Evolutionary conservation across 257 asterid genomes (phyloP), one percentile per base, ranked within the genome.

Genomic region (Solanum sparsipilum): DNA sequence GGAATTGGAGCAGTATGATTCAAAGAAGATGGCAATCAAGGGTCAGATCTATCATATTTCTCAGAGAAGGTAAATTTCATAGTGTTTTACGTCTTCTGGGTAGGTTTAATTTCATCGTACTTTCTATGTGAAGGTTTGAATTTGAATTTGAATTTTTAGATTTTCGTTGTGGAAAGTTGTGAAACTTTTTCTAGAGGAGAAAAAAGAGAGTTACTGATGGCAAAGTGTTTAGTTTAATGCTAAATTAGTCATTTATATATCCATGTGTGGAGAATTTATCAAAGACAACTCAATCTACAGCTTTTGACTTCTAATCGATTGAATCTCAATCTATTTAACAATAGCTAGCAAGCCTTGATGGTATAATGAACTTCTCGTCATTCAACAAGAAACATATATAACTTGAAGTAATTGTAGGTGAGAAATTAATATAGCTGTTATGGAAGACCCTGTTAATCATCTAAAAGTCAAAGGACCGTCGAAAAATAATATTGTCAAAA

Each of bases 1-100:
- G 74, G 96, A 92, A 94, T 96, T 95, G 75, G 95, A 95, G 98
- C 8, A 97, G 15, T 60, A 10, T 60, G 70, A 60, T 23, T 60
- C 70, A 9, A 63, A 63, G 15, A 63, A 63, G 70, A 23, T 63
- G 31, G 31, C 5, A 63, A 63, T 23, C 15, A 63, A 63, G 3
- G 70, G 98, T 83, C 99, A 96, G 98, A 96, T 96, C 99, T 95
- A 94, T 88, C 98, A 95, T 89, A 97, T 96, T 34, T 92, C 98
- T 1, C 96, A 93, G 86, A 95, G 96, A 96, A 93, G 98, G 98
- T 95, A 86, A 84, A 27, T 71, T 20, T 72, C 31, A 25, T 63
- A 23, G 70, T 63, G 70, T 63, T 63, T 63, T 63, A 60, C 52
- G 15, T 13, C 60, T 25, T 86, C 13, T 71, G 41, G 78, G 27